Base-by-base conservation (phyloP, 495 filamentous ascomycete genomes). In the Neurospora terricola region DNA sequence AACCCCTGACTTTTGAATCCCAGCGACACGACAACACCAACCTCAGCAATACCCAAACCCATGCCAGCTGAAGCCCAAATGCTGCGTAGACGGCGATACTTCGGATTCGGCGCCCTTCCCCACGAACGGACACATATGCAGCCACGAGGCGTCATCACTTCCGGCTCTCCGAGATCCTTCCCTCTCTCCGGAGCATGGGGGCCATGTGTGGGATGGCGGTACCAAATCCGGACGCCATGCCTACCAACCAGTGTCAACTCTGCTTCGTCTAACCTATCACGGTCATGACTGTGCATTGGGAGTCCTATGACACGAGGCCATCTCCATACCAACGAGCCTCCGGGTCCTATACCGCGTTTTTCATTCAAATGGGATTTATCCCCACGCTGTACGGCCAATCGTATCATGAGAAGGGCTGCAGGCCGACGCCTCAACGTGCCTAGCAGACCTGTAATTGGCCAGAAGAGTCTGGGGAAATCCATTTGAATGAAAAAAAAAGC, bases 101-200 rank as follows among this genome's bases (percentile, higher is more conserved):
- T n/a, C 48, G 48, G 48, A 30, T 59, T 14, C 21, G 6, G 12
- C 5, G 14, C 27, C 21, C 54, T 30, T 62, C 1, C 54, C 54
- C 54, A 62, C 12, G 54, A 6, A 30, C 54, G 54, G 54, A 18
- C 27, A 30, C 12, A 36, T 66, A 34, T 34, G 54, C 54, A 66
- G 54, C 54, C 27, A 66, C 54, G 27, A 66, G 54, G 54, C 54
- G 27, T 66, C 14, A 34, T 66, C 54, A 66, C 54, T 66, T 77
- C 72, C 74, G 74, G 74, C 30, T 71, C 72, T 39, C 76, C 74
- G 76, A 74, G 40, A 70, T 69, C 69, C 69, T 74, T 76, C 76
- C 74, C 23, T 74, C 69, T 69, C 71, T 23, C 76, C 76, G 76
- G 72, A 66, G 54, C 54, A 36, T 66, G 54, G 54, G 54, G 27